Evolutionary conservation across 176 grass and related monocot species (phyloP).

Genomic region (Zea luxurians): DNA sequence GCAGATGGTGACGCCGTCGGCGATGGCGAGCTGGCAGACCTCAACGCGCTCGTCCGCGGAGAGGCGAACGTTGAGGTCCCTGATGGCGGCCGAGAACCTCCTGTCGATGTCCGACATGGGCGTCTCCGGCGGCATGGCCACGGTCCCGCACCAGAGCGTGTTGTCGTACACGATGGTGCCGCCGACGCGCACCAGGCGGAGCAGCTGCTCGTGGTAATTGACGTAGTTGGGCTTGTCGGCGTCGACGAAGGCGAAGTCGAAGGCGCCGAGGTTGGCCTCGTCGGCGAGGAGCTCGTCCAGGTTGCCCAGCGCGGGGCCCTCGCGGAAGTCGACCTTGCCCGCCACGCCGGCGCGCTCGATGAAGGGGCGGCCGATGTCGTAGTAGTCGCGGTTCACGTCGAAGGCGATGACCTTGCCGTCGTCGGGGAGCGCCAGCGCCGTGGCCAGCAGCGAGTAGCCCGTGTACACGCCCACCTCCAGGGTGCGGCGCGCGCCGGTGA

Average conservation of each 20-base stretch:
- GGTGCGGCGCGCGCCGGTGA: constrained; percentile 57
- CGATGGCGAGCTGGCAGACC: constrained; percentile 59
- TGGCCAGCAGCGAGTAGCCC: constrained; percentile 69
- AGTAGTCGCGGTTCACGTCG: constrained; percentile 41
- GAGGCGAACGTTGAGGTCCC: constrained; percentile 47
- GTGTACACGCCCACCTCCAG: constrained; percentile 81
- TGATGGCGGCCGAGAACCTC: neutral
- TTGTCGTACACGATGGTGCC: constrained; percentile 65
- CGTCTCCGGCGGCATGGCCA: constrained; percentile 39
- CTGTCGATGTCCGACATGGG: neutral
- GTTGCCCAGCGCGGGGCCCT: constrained; percentile 35
- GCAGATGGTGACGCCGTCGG: constrained; percentile 70
- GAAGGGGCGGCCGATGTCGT: constrained; percentile 48
- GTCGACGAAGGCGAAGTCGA: constrained; percentile 75
- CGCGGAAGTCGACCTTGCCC: constrained; percentile 66
- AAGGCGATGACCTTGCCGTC: constrained; percentile 66
- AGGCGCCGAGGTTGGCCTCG: constrained; percentile 40
- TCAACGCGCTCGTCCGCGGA: constrained; percentile 48
- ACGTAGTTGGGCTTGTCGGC: constrained; percentile 63
- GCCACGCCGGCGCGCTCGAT: constrained; percentile 55
- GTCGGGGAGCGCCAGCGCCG: constrained; percentile 67
- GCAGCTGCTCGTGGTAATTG: constrained; percentile 52
- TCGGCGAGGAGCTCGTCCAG: constrained; percentile 55
- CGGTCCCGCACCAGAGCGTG: constrained; percentile 66
- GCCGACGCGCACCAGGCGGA: constrained; percentile 56